These are phyloP conservation scores for Colletotrichum lini DNA, from an alignment of 2,329 filamentous ascomycete species.

Conservation along the genomic window DNA sequence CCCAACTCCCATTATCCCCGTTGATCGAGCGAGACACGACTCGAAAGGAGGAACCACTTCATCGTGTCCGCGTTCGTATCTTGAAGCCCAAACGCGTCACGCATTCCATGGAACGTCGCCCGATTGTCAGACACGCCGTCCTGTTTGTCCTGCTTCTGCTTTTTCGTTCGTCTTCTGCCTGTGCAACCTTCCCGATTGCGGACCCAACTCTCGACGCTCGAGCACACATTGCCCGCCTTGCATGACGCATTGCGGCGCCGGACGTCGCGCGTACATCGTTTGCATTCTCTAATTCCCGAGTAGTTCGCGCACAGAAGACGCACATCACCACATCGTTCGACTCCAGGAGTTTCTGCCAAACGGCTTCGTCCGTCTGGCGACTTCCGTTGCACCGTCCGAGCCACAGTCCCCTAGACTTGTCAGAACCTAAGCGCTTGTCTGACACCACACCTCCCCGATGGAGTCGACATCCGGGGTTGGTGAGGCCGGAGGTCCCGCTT, in stretches of 20 bases:
- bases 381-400: slow-evolving; percentile 9
- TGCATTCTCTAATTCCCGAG: not conserved
- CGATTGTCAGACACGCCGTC: slow-evolving; percentile 27
- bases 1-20: slow-evolving; percentile 8
- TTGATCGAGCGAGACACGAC: not conserved
- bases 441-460: slow-evolving; percentile 20
- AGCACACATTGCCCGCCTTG: not conserved
- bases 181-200: not conserved
- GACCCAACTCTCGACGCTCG: not conserved
- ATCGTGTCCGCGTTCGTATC: slow-evolving; percentile 38
- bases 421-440: slow-evolving; percentile 15
- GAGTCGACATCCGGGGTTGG: not conserved
- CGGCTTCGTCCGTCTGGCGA: not conserved
- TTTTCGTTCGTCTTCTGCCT: too few species aligned
- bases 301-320: not conserved
- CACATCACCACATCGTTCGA: not conserved
- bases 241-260: not conserved
- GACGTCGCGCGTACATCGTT: not conserved
- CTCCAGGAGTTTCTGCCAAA: not conserved
- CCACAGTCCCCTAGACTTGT: slow-evolving; percentile 1
- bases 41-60: slow-evolving; percentile 19
- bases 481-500: not conserved
- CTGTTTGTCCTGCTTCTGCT: not conserved
- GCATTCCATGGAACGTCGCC: slow-evolving; percentile 7
- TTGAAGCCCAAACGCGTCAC: slow-evolving; percentile 19